phyloP scores from a whole-genome alignment of 139 green algal species.

The Haematococcus sp. region DNA sequence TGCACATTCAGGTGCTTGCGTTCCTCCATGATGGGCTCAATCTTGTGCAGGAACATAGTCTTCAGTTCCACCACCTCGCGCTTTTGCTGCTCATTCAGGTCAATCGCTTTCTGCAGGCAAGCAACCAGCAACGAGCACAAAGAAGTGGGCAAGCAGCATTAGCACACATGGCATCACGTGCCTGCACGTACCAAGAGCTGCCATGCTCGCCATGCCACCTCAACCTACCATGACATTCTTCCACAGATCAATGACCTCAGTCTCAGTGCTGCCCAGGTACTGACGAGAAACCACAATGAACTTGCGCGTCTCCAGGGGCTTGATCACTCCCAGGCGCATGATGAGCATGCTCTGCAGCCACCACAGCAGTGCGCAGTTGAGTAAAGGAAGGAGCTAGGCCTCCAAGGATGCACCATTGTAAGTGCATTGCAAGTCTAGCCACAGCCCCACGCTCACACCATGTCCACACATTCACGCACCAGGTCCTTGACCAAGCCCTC shows the following conservation, averaged over 20 bases:
- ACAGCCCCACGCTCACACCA: too few species aligned
- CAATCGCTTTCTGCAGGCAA: conserved; percentile 37
- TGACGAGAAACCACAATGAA: conserved; percentile 60
- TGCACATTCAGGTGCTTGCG: conserved; percentile 60
- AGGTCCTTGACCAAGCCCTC: conserved; percentile 38
- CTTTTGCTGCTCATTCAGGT: conserved; percentile 51
- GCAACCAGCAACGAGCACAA: background rate
- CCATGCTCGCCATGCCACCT: background rate
- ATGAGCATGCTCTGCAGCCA: conserved; percentile 51
- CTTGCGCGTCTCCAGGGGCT: conserved; percentile 63
- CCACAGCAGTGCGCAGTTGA: too few species aligned
- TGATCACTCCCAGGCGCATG: conserved; percentile 57
- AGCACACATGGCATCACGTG: too few species aligned
- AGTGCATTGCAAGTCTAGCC: too few species aligned
- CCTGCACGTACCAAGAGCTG: background rate
- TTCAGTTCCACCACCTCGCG: conserved; percentile 58
- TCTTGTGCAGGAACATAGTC: conserved; percentile 60
- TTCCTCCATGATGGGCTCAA: conserved; percentile 46
- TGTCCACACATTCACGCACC: conserved; percentile 21
- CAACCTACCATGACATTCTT: conserved; percentile 45
- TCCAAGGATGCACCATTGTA: too few species aligned
- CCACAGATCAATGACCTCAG: conserved; percentile 61
- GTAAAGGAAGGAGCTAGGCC: background rate
- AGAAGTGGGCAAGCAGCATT: too few species aligned
- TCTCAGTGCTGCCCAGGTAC: conserved; percentile 57